These are phyloP conservation scores for Phoma sp. DNA, from an alignment of 2,329 filamentous ascomycete genomes.

Conservation along the genomic window DNA sequence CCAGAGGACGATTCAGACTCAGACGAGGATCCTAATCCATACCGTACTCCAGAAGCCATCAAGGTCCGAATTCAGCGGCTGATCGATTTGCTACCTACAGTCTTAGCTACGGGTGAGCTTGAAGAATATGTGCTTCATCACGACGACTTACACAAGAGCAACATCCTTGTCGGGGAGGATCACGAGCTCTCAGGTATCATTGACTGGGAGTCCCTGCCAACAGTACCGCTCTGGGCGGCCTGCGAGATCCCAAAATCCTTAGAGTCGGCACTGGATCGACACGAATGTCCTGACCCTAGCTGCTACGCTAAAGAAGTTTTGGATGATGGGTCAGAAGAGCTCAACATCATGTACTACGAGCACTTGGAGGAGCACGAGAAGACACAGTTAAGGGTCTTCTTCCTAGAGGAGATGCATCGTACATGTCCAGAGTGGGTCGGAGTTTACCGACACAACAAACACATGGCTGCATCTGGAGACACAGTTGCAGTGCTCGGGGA, in stretches of 20 bases:
- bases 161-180: conserved; percentile 19
- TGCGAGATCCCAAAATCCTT: conserved; percentile 20
- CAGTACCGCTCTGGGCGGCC: conserved; percentile 15
- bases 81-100: neutral
- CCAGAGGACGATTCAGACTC: too few relatives aligned
- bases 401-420: conserved; percentile 22
- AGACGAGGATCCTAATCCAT: too few relatives aligned
- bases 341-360: neutral
- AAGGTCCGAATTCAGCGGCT: neutral
- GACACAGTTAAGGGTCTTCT: conserved; percentile 11
- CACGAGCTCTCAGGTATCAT: conserved; percentile 17
- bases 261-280: neutral
- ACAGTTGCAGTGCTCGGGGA: neutral
- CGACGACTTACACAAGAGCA: conserved; percentile 6
- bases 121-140: conserved; percentile 15
- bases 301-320: neutral
- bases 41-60: neutral
- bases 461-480: neutral
- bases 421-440: conserved; percentile 16
- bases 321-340: neutral
- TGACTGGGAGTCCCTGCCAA: conserved; percentile 21
- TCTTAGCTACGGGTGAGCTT: neutral
- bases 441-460: neutral
- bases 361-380: conserved; percentile 16
- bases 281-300: neutral